These are phyloP conservation scores for Magnaporthiopsis poae DNA, from an alignment of 2,329 filamentous ascomycete genomes.

Conservation along the genomic window DNA sequence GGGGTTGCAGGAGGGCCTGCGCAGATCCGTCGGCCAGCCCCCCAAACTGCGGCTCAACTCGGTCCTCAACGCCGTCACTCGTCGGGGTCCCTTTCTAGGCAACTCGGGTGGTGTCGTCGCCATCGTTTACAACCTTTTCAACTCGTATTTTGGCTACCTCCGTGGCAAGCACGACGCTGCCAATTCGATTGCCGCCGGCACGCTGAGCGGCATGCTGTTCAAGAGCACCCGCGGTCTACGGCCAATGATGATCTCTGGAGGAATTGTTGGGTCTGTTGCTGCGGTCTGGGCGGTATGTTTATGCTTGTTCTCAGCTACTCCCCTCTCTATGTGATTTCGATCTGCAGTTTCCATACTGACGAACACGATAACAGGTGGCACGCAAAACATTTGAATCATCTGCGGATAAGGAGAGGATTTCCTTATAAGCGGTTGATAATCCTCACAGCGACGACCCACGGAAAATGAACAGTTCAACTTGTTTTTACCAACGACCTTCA, in stretches of 20 bases:
- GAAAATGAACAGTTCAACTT: not conserved
- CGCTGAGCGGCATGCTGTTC: conserved; percentile 83
- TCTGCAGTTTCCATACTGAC: not conserved
- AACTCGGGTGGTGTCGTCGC: conserved; percentile 94
- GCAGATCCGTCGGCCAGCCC: conserved; percentile 63
- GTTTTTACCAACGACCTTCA: not conserved
- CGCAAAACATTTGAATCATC: conserved; percentile 7
- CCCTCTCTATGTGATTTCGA: not conserved
- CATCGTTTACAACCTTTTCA: conserved; percentile 90
- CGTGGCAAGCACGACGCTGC: conserved; percentile 80
- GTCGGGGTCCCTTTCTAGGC: conserved; percentile 85
- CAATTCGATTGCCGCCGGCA: conserved; percentile 80
- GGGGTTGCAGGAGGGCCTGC: conserved; percentile 83
- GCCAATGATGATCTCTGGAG: conserved; percentile 90
- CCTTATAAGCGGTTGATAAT: not conserved
- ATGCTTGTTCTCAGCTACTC: not conserved
- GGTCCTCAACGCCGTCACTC: conserved; percentile 85
- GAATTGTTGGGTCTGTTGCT: conserved; percentile 76
- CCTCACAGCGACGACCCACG: not conserved
- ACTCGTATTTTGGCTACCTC: conserved; percentile 69
- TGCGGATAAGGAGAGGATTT: not conserved
- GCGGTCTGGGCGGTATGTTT: conserved; percentile 72
- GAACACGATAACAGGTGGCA: not conserved
- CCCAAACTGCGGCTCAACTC: conserved; percentile 90
- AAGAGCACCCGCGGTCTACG: conserved; percentile 85